Base-by-base conservation (phyloP, 73 alveolate genomes). In the Stentor coeruleus region DNA sequence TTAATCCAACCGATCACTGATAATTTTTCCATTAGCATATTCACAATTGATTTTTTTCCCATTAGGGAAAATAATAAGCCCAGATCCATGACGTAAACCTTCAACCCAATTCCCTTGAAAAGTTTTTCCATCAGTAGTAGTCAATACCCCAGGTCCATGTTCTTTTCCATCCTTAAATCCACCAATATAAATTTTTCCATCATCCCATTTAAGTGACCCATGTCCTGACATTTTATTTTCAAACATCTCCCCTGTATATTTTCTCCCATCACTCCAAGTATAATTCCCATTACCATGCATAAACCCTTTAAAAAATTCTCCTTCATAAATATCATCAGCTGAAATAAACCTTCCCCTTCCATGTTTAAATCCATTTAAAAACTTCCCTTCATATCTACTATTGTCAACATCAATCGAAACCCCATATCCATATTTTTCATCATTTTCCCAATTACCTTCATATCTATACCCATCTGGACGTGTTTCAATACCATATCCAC, bases 381-480 rank as follows among this genome's bases (percentile, higher is more conserved):
- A 91, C 4, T 58, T 60, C 15, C 96, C 96, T 39, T 83, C 88
- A 87, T 91, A 91, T 74, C 84, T 35, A 81, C 91, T 76, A 49
- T 90, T 90, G 41, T 85, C 91, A 59, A 37, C 59, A 82, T 82
- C 82, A 57, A 15, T 35, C 42, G 84, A 86, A 15, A 28, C 39
- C 0, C 92, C 92, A 38, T 35, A 83, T 0, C 92, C 92, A n/a
- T 35, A 40, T 83, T 90, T 90, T 42, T 49, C 59, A 0, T 93
- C 95, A 28, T 83, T 40, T 72, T 76, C 81, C 41, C 81, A 90
- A 26, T 86, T 42, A 33, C 95, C 95, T 76, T 88, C 94, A 87
- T 82, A 90, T 74, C 41, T 33, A 15, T 93, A 42, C 15, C 88
- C 85, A 82, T 90, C 91, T 42, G 95, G 95, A 91, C 95, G 87